Base-by-base conservation (phyloP, 306 rosid species). In the Delonix regia region DNA sequence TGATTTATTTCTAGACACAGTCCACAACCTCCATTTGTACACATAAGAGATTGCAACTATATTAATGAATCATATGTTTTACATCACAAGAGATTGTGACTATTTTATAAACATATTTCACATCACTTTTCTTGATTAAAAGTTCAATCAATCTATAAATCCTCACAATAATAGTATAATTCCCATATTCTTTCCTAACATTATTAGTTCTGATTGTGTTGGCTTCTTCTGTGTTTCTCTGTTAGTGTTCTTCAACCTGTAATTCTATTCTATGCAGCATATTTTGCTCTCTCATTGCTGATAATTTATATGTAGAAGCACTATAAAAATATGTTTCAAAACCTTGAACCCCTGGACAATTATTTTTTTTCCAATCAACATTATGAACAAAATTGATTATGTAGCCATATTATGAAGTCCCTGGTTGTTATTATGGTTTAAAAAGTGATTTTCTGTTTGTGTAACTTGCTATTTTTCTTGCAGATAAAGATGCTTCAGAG, bases 1-100 rank as follows among this genome's bases (percentile, higher is more conserved):
- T 27, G 25, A 57, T 73, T 45, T 82, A 27, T 71, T 82, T 76
- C 22, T 21, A 41, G 24, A 55, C 65, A 44, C 53, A 64, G 12
- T 18, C 15, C 36, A n/a, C 44, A 6, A 44, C 38, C 41, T 63
- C 33, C 60, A 36, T 67, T 64, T 41, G 12, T 42, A 39, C 36
- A 41, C 34, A 56, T 15, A 56, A 67, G 44, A 69, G 47, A 24
- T 15, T 39, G 28, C 56, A 36, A 36, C 9, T 71, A n/a, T 22
- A 12, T 18, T 38, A 38, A 22, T 41, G 42, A 38, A 64, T 70
- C 47, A 60, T 55, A 41, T 48, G 9, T 51, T 51, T 51, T 51
- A 1, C 10, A 51, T 51, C 24, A n/a, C 22, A 55, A 55, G 55
- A 59, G 56, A 18, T 7, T 52, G 15, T 30, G 11, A 13, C 13